Evolutionary conservation across 257 asterid genomes (phyloP), one percentile per base, ranked within the genome.

Genomic region (Asclepias syriaca): DNA sequence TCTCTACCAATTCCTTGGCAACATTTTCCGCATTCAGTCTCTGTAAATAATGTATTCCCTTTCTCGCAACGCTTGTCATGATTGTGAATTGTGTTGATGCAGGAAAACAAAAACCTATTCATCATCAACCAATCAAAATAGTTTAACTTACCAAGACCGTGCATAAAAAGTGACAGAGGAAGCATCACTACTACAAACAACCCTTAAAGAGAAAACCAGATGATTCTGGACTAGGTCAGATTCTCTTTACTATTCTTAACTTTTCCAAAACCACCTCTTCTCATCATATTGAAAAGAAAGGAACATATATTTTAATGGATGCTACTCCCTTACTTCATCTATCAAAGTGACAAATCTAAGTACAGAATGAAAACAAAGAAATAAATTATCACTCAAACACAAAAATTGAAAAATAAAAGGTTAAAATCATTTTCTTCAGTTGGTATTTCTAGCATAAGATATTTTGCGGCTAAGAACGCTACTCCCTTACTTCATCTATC

Each of bases 41-140:
- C 80, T 89, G 97, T 90, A 90, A 66, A 78, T 87, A 86, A 76
- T 88, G 96, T 46, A 95, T 85, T 69, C 99, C 97, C 95, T 65
- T 87, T 79, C 74, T 92, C 24, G 90, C 95, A 59, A 84, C 24
- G 68, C 53, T 82, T 75, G 77, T 89, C 98, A 92, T 95, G 49
- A 72, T 84, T 77, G 71, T 67, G 56, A 76, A 71, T 65, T 65
- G 77, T 65, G 77, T 74, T 51, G 53, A 79, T 54, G 63, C 63
- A 54, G 55, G 9, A 45, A 45, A 65, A 45, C 40, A 51, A 37
- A 59, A 45, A 5, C 65, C 75, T 45, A 67, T 8, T 7, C 24
- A 8, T 5, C 43, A 58, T 58, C 55, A 46, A 32, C 14, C 22
- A 3, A 34, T 6, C 29, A 9, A 53, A 46, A 61, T 61, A 32